A percentile compares a stretch with the other conserved stretches of the same genome.
phyloP scores from a whole-genome alignment of 2,329 filamentous ascomycete species.

The Botrytis paeoniae region DNA sequence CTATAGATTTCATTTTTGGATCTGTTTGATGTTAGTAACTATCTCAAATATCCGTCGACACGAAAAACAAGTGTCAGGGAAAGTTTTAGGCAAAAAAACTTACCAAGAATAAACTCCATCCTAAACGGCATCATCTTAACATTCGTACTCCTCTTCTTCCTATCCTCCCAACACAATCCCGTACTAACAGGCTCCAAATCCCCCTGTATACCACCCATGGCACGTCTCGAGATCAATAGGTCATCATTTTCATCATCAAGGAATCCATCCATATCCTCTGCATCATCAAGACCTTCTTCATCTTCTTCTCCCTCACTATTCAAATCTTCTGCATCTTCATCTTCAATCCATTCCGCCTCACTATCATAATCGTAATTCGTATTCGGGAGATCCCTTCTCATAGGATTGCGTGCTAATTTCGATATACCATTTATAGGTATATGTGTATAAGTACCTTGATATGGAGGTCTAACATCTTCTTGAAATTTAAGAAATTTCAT shows the following conservation, averaged over 20 bases:
- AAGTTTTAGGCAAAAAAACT: conserved; percentile 12
- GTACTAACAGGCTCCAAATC: conserved; percentile 74
- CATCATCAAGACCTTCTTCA: conserved; percentile 63
- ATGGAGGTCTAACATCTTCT: conserved; percentile 66
- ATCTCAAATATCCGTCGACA: background rate
- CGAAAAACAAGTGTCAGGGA: background rate
- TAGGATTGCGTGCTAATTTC: conserved; percentile 53
- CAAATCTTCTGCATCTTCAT: conserved; percentile 57
- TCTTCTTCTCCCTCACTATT: conserved; percentile 64
- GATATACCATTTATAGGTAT: conserved; percentile 45
- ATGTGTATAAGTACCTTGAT: conserved; percentile 66
- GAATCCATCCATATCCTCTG: conserved; percentile 66
- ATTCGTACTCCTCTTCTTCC: conserved; percentile 45
- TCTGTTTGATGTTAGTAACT: conserved; percentile 25
- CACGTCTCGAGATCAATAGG: conserved; percentile 48
- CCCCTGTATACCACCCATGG: conserved; percentile 52
- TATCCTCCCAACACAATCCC: conserved; percentile 80
- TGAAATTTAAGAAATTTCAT: conserved; percentile 46
- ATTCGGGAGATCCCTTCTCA: conserved; percentile 52
- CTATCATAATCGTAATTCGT: conserved; percentile 83
- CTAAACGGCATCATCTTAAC: conserved; percentile 57
- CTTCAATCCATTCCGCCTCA: conserved; percentile 78
- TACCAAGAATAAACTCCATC: conserved; percentile 64
- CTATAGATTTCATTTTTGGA: conserved; percentile 56
- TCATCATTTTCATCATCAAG: conserved; percentile 67